phyloP scores from a whole-genome alignment of 768 basidiomycete genomes.

The Xanthoconium stramineum region DNA sequence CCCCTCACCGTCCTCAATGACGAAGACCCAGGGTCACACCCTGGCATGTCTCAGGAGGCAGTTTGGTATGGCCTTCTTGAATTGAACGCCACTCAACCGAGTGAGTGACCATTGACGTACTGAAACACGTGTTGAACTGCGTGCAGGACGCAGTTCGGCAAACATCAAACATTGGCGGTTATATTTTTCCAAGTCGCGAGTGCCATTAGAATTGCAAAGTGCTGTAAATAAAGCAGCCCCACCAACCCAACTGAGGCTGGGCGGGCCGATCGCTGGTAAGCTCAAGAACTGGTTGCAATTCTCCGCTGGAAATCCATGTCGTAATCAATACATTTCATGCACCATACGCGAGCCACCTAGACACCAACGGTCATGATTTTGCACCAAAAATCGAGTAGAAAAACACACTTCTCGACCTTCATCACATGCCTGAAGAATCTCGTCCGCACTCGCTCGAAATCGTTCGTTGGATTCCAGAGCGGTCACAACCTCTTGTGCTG shows the following conservation, averaged over 20 bases:
- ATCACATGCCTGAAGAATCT: conserved; percentile 4
- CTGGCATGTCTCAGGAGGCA: background rate
- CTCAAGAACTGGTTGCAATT: conserved; percentile 1
- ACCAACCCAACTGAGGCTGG: no score
- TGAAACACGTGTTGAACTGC: background rate
- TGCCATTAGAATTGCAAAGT: no score
- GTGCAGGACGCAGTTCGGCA: background rate
- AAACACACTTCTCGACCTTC: conserved; percentile 2
- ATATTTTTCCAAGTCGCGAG: no score
- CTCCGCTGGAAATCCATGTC: conserved; percentile 10
- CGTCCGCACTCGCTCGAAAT: background rate
- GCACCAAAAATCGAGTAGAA: no score
- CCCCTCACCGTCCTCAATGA: background rate
- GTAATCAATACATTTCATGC: conserved; percentile 5
- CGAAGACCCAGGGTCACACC: background rate
- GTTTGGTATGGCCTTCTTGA: no score
- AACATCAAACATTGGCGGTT: no score
- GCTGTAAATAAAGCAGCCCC: no score
- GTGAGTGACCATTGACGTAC: background rate
- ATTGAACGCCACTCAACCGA: no score
- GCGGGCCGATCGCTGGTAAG: no score
- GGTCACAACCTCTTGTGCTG: conserved; percentile 2
- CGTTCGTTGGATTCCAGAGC: background rate
- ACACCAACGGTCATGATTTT: no score
- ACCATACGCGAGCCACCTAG: conserved; percentile 1